Conservation (phyloP, 73 alveolate genomes). For the Blepharisma stoltei region DNA sequence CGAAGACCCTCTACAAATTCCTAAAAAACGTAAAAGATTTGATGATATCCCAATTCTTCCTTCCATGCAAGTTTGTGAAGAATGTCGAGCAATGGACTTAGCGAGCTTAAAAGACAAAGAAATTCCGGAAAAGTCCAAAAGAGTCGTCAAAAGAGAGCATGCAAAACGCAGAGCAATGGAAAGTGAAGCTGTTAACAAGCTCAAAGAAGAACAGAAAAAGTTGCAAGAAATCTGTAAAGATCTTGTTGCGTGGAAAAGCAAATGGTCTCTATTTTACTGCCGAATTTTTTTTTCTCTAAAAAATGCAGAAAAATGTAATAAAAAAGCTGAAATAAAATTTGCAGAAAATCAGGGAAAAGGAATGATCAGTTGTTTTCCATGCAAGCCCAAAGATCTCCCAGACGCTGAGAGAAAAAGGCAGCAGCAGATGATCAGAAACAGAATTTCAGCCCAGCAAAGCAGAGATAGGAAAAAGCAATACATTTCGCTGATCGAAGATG, state of each 20-base stretch:
- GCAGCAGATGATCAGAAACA: slow-evolving; percentile 40
- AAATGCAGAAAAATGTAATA: too few species aligned
- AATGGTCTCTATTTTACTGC: too few species aligned
- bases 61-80: slow-evolving; percentile 27
- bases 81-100: not conserved
- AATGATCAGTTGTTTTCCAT: too few species aligned
- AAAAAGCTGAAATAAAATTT: too few species aligned
- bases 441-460: slow-evolving; percentile 44
- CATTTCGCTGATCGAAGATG: slow-evolving; percentile 31
- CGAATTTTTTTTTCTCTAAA: too few species aligned
- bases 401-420: slow-evolving; percentile 33
- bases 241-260: too few species aligned
- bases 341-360: not conserved
- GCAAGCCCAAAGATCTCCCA: slow-evolving; percentile 25
- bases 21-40: slow-evolving; percentile 21
- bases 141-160: slow-evolving; percentile 27
- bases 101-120: not conserved
- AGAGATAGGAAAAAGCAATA: slow-evolving; percentile 47
- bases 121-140: not conserved
- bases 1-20: not conserved
- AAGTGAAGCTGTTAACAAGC: not conserved
- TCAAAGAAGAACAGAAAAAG: not conserved
- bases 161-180: slow-evolving; percentile 21
- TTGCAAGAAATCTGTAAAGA: not conserved
- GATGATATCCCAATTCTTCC: not conserved